Conservation (phyloP, 1,284 basidiomycete genomes). For the Cutaneotrichosporon sp. region DNA sequence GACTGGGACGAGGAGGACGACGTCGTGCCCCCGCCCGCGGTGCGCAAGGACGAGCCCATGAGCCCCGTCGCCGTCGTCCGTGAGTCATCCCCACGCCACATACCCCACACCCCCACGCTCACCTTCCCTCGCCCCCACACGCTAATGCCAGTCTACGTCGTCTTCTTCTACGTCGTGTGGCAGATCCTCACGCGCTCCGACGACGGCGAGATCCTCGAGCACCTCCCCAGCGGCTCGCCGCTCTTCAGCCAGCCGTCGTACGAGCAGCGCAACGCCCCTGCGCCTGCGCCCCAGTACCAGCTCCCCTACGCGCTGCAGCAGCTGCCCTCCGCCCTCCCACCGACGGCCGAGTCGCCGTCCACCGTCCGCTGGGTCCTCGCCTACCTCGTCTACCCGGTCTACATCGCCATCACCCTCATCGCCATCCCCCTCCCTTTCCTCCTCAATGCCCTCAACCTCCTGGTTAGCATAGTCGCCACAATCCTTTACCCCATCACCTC, state of each 20-base stretch:
- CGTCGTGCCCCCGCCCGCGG: no score
- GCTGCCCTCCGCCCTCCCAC: constrained; percentile 13
- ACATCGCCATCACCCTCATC: constrained; percentile 38
- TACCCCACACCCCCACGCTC: neutral
- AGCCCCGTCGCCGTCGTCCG: constrained; percentile 44
- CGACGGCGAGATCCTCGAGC: constrained; percentile 44
- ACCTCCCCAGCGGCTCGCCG: constrained; percentile 31
- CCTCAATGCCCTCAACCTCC: constrained; percentile 30
- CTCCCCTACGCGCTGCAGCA: constrained; percentile 38
- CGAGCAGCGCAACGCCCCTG: neutral
- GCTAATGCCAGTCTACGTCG: constrained; percentile 44
- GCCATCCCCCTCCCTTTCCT: constrained; percentile 41
- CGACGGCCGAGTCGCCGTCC: constrained; percentile 16
- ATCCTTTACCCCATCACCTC: constrained; percentile 44
- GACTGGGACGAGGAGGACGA: constrained; percentile 10
- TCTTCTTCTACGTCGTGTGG: constrained; percentile 45
- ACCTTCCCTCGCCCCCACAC: neutral
- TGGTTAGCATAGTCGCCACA: constrained; percentile 28
- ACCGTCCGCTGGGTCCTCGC: constrained; percentile 30
- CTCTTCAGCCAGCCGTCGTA: constrained; percentile 12
- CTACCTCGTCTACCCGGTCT: constrained; percentile 42
- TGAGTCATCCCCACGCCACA: constrained; percentile 29
- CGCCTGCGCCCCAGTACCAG: constrained; percentile 26
- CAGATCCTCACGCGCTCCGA: constrained; percentile 49
- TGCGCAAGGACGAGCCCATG: constrained; percentile 44